A percentile compares a stretch with the other conserved stretches of the same genome.
Conservation (phyloP, 2,329 filamentous ascomycete species). For the Ophiocordyceps camponoti-leonardi region DNA sequence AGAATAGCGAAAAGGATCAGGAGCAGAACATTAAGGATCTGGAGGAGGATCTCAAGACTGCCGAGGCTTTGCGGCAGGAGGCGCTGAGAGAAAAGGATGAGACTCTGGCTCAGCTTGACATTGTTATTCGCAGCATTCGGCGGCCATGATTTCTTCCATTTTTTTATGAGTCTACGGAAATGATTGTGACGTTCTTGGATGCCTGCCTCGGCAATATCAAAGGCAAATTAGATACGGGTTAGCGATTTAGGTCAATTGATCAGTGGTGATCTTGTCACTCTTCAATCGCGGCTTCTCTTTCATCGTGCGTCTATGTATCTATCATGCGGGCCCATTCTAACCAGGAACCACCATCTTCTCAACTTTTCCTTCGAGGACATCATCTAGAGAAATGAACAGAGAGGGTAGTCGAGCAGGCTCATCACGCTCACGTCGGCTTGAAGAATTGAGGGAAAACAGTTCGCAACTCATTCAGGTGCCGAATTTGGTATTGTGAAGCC, state of each 20-base stretch:
- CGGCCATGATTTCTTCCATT: constrained; percentile 27
- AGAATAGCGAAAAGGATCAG: constrained; percentile 64
- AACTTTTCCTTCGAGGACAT: neutral
- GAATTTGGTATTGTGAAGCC: constrained; percentile 60
- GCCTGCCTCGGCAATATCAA: neutral
- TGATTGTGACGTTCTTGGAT: neutral
- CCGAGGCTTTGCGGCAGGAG: constrained; percentile 43
- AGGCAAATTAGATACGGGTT: neutral
- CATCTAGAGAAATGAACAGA: neutral
- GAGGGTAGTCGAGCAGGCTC: neutral
- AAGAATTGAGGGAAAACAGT: constrained; percentile 72
- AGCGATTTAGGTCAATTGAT: neutral
- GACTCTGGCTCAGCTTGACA: constrained; percentile 41
- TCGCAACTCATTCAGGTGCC: constrained; percentile 58
- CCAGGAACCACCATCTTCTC: neutral
- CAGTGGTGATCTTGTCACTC: neutral
- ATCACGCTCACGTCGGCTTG: constrained; percentile 27
- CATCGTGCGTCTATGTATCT: neutral
- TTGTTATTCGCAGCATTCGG: constrained; percentile 41
- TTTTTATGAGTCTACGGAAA: neutral
- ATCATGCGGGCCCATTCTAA: neutral
- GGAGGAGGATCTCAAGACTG: constrained; percentile 45
- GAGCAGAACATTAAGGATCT: constrained; percentile 47
- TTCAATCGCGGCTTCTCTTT: neutral
- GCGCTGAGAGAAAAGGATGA: constrained; percentile 47